Evolutionary conservation across 73 alveolate genomes (phyloP).

Genomic region (Diophrys appendiculata): DNA sequence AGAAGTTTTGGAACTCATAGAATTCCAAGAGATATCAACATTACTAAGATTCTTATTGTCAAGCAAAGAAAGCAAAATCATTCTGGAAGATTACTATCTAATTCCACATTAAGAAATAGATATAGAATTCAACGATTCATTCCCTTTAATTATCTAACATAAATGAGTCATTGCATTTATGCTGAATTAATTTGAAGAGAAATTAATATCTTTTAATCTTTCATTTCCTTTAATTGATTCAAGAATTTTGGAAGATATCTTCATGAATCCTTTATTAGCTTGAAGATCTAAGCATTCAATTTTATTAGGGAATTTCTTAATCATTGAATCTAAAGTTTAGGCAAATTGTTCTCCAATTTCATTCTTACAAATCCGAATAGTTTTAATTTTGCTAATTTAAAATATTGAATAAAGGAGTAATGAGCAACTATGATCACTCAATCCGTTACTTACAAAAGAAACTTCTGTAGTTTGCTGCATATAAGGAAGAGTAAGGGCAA

Average conservation of each 20-base stretch:
- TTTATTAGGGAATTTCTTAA: neutral
- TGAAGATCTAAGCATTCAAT: conserved; percentile 19
- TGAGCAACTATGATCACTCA: conserved; percentile 35
- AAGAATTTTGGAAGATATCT: conserved; percentile 29
- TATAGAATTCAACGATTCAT: conserved; percentile 15
- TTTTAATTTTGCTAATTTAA: conserved; percentile 20
- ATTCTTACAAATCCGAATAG: conserved; percentile 27
- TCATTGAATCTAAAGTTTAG: conserved; percentile 9
- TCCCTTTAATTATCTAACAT: conserved; percentile 20
- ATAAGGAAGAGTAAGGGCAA: conserved; percentile 43
- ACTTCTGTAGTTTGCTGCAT: conserved; percentile 30
- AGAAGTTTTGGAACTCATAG: conserved; percentile 13
- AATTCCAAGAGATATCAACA: conserved; percentile 44
- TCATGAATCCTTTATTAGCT: conserved; percentile 14
- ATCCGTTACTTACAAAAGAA: conserved; percentile 30
- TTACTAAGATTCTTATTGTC: conserved; percentile 16
- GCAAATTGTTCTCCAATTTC: conserved; percentile 25
- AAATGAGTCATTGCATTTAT: conserved; percentile 14
- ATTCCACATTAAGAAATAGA: conserved; percentile 40
- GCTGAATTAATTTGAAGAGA: conserved; percentile 18
- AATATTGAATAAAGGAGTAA: conserved; percentile 21
- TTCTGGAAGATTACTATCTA: conserved; percentile 24
- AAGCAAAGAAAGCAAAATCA: conserved; percentile 29
- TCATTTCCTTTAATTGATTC: conserved; percentile 15
- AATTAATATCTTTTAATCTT: conserved; percentile 18